Conservation (phyloP, 202 grass and related monocot genomes). For the Brachypodium distachyon region DNA sequence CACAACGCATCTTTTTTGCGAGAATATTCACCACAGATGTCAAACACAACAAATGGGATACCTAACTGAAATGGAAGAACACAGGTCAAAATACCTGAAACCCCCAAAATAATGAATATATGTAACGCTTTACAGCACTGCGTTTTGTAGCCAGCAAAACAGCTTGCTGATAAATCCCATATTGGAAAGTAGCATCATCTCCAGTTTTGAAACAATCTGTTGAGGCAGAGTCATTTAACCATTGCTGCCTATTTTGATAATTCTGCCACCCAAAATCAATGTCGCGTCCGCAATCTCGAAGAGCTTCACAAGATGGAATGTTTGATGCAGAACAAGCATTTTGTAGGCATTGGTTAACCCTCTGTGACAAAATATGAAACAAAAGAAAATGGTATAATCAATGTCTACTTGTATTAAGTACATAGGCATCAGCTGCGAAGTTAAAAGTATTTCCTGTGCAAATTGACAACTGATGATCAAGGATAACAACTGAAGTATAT, state of each 20-base stretch:
- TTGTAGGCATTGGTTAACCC: slow-evolving; percentile 82
- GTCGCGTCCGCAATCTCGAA: slow-evolving; percentile 56
- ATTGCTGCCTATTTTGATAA: slow-evolving; percentile 9
- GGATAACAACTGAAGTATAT: not conserved
- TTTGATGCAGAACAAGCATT: slow-evolving; percentile 41
- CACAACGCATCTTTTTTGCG: too few species aligned
- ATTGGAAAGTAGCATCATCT: slow-evolving; percentile 21
- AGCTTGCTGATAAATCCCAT: slow-evolving; percentile 55
- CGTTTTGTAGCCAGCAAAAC: slow-evolving; percentile 47
- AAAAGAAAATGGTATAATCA: not conserved
- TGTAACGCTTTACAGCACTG: slow-evolving; percentile 40
- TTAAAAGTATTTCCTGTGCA: not conserved
- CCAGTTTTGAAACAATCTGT: slow-evolving; percentile 23
- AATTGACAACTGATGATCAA: not conserved
- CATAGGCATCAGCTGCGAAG: not conserved
- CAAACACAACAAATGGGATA: not conserved
- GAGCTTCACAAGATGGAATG: slow-evolving; percentile 28
- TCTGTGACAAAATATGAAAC: slow-evolving; percentile 43
- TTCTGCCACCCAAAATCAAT: slow-evolving; percentile 4
- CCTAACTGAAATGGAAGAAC: not conserved
- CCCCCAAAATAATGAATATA: slow-evolving; percentile 74
- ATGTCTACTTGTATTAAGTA: not conserved
- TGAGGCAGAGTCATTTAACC: slow-evolving; percentile 21
- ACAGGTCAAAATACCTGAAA: slow-evolving; percentile 41
- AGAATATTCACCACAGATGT: not conserved